Evolutionary conservation across 345 rosid genomes (phyloP).

Genomic region (Citrus hindsii): DNA sequence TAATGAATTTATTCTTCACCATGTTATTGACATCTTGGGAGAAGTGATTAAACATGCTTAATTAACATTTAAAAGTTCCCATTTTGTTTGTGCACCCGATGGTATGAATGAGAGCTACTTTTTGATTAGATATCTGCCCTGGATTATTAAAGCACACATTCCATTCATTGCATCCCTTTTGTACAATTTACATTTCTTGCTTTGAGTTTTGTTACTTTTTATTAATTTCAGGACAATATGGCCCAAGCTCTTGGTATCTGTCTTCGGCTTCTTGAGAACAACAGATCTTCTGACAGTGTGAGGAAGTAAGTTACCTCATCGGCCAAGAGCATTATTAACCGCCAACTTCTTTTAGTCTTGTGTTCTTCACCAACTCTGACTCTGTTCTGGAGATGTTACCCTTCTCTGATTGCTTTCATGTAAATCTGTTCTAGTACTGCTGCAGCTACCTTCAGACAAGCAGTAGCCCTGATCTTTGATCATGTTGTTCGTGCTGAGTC

Average conservation of each 20-base stretch:
- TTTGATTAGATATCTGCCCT: neutral
- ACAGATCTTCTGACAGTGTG: conserved; percentile 78
- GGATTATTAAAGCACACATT: neutral
- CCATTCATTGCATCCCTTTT: neutral
- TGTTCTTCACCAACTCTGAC: neutral
- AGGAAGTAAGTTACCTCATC: conserved; percentile 63
- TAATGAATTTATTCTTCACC: neutral
- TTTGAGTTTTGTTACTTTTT: neutral
- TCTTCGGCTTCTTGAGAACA: conserved; percentile 92
- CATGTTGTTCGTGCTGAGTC: conserved; percentile 79
- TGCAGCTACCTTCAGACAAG: conserved; percentile 99
- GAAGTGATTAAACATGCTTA: neutral
- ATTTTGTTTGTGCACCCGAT: neutral
- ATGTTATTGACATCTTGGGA: neutral
- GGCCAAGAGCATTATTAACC: neutral
- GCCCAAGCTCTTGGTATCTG: conserved; percentile 87
- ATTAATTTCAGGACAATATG: conserved; percentile 73
- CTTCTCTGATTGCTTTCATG: conserved; percentile 13
- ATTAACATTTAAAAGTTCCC: neutral
- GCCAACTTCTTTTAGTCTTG: neutral
- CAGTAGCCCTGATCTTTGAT: conserved; percentile 92
- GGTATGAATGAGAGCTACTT: neutral
- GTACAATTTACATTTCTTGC: neutral
- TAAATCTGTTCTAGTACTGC: conserved; percentile 69
- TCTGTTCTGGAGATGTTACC: conserved; percentile 1